Evolutionary conservation across 164 flowering plant genomes (phyloP), one percentile per base, ranked within the genome.

Genomic region (Berberis vulgaris): DNA sequence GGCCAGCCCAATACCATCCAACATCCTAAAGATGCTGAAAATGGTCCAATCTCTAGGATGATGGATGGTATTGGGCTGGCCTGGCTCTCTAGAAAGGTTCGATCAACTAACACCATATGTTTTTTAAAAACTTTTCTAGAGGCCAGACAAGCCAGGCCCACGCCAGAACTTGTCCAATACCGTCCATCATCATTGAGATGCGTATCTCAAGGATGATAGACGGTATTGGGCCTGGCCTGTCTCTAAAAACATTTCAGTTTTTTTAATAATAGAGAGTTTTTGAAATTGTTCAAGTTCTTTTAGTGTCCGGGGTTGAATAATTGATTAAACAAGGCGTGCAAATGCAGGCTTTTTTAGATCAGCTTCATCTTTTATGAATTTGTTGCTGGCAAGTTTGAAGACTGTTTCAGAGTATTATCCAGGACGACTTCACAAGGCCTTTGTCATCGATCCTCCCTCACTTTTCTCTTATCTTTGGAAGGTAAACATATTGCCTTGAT

Each of bases 311-410:
- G 13, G 12, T 54, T 44, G 61, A 38, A 11, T 42, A 59, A 52
- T 41, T 58, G 54, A 49, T 45, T 4, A n/a, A 9, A 57, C 26
- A 54, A 49, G 11, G 60, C 68, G 72, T 67, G 74, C 67, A 58
- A 60, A 9, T 82, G 81, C 94, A 95, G 99, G 98, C 85, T 86
- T 82, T 84, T 95, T 85, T 93, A 91, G 92, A 75, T 95, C 99
- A 43, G 98, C 89, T 0, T 84, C 99, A n/a, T 89, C 95, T 69
- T 95, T 89, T 71, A 76, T 88, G 92, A 95, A 87, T 57, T 64
- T 89, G 45, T 64, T 91, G 62, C 71, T 91, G 73, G 71, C 91
- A 49, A 68, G 95, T n/a, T 79, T 91, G 68, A 95, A 85, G 81
- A 79, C 83, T 38, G 64, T 95, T 60, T 82, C 82, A 1, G 99